Conservation (phyloP, 192 early-diverging fungal species). For the Coemansia sp. region DNA sequence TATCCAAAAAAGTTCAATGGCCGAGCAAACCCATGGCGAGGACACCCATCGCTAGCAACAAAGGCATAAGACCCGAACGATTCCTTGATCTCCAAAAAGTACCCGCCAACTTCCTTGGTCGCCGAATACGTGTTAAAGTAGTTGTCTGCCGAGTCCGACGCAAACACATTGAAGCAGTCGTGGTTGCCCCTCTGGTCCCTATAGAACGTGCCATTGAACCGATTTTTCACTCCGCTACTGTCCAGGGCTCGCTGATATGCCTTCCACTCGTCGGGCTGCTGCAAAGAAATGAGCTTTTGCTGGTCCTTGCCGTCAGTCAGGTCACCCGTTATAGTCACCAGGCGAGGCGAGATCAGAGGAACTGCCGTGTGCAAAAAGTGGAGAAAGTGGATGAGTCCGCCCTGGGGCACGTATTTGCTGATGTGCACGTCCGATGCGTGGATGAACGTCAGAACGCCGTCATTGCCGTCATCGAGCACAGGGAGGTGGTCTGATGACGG, state of each 20-base stretch:
- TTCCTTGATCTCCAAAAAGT: constrained; percentile 59
- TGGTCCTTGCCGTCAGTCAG: constrained; percentile 84
- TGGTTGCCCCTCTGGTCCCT: constrained; percentile 93
- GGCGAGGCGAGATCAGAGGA: constrained; percentile 72
- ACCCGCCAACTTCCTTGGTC: constrained; percentile 56
- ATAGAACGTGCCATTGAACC: constrained; percentile 64
- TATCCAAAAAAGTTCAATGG: constrained; percentile 93
- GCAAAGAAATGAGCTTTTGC: constrained; percentile 63
- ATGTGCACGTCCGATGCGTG: constrained; percentile 89
- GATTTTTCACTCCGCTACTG: constrained; percentile 43
- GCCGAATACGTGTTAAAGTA: constrained; percentile 61
- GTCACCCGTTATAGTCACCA: constrained; percentile 84
- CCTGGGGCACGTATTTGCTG: constrained; percentile 62
- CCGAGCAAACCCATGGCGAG: constrained; percentile 66
- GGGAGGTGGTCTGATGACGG: neutral
- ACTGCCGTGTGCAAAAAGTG: constrained; percentile 71
- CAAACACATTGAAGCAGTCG: constrained; percentile 83
- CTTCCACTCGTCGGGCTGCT: constrained; percentile 80
- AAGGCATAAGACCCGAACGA: constrained; percentile 79
- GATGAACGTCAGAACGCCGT: constrained; percentile 68
- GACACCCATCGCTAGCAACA: constrained; percentile 80
- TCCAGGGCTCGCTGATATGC: constrained; percentile 67
- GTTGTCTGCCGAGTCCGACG: constrained; percentile 61
- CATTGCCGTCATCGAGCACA: constrained; percentile 55
- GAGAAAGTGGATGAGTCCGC: constrained; percentile 75